Conservation (phyloP, 2,329 filamentous ascomycete genomes). For the Teratosphaeria viscida region DNA sequence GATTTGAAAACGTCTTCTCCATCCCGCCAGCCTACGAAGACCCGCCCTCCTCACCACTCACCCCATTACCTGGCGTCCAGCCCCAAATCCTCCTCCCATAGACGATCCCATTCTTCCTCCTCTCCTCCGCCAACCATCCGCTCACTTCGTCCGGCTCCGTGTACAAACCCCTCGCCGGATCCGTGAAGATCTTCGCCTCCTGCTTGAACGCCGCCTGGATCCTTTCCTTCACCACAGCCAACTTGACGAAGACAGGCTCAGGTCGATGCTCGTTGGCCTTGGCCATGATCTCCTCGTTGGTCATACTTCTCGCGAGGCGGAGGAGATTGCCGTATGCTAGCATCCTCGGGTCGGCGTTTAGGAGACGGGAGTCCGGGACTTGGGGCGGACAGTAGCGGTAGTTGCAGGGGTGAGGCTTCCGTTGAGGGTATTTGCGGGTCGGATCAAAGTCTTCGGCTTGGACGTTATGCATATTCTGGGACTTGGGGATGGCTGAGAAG, state of each 20-base stretch:
- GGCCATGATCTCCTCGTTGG: not conserved
- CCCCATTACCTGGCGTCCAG: not conserved
- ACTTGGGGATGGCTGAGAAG: not conserved
- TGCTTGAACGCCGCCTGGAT: not conserved
- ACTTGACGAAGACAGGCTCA: not conserved
- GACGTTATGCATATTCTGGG: not conserved
- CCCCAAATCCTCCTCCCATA: not conserved
- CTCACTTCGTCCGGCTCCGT: not conserved
- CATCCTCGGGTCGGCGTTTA: conserved; percentile 3
- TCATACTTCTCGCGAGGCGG: conserved; percentile 1
- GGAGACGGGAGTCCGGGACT: not conserved
- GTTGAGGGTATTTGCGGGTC: not conserved
- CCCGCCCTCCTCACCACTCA: not conserved
- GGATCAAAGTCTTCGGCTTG: conserved; percentile 1
- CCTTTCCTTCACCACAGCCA: not conserved
- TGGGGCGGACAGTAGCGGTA: not conserved
- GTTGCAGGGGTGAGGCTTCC: not conserved
- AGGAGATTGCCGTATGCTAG: conserved; percentile 4
- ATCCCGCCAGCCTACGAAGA: not conserved
- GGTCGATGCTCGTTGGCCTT: not conserved
- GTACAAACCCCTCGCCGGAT: not conserved
- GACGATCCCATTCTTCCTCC: not conserved
- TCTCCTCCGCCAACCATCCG: not conserved
- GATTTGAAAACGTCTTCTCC: not conserved
- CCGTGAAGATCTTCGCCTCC: not conserved